Base-by-base conservation (phyloP, 2,329 filamentous ascomycete genomes). In the Alternaria hordeiaustralica region DNA sequence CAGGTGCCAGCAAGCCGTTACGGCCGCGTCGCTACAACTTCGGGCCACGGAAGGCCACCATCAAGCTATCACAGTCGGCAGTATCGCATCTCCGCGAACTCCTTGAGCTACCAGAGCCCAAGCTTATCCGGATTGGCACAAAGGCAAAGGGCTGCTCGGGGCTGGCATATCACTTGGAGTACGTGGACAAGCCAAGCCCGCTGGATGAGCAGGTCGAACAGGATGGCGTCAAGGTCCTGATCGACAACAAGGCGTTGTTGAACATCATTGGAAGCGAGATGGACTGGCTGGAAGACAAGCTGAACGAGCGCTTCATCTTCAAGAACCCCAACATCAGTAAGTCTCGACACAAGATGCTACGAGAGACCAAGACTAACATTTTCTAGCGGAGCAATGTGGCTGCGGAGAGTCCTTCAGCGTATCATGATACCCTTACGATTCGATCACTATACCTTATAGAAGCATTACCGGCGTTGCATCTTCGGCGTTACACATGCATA, bases 241-340 rank as follows among this genome's bases (percentile, higher is more conserved):
- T 99, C 61, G 96, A 99, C 80, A 97, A 93, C 85, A 98, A 97
- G 84, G 96, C 96, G 45, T 84, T 99, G 54, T 94, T 99, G 79
- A 98, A 95, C 81, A 98, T 99, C 58, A 97, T 99, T 73, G 96
- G 96, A 6, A 97, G 92, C 77, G 95, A 98, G 83, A 99, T 99
- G 96, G 96, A 99, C 78, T 99, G 95, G 94, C 87, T 95, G 11
- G 94, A 98, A 82, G 96, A 98, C 74, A 97, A 97, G 84, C 83
- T 99, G 68, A 97, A 91, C 79, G 88, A 94, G 81, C 87, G 92
- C 69, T 99, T 99, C 80, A 90, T 97, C 55, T 99, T 99, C 83
- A 90, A 89, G 78, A 99, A 99, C 79, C 96, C 96, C 3, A 99
- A 99, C 77, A 98, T 98, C 78, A 99, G 94, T 97, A 84, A 88